Evolutionary conservation across 1,139 yeast genomes (phyloP), one percentile per base, ranked within the genome.

Genomic region (Geotrichum candidum): DNA sequence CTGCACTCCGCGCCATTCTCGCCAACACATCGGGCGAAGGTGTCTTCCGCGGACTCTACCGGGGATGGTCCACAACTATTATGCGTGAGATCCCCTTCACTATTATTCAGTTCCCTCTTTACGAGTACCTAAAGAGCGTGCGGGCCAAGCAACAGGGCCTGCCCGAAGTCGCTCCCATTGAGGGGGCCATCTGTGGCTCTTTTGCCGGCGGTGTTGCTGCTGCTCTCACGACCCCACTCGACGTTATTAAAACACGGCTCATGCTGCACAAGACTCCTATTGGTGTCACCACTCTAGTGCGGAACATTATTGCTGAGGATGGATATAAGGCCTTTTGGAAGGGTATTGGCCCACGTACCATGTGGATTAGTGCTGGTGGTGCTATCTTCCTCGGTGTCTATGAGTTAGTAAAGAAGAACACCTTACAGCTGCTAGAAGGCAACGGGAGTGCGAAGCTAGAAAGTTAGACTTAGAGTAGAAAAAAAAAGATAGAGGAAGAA

Each of bases 291-390:
- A 68, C 73, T 5, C 62, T 70, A 46, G 67, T 68, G 3, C 68
- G 68, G 33, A 72, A 69, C 6, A 79, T 91, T 61, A 73, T 81
- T 22, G 73, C 72, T 45, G 90, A 87, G 60, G 96, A 89, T 69
- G 96, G 96, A 0, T 74, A 77, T 57, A 67, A 72, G 9, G 91
- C 88, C 0, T 90, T 94, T 66, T 82, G 84, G 72, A 83, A 82
- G 59, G 99, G 99, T 4, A 81, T 92, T 51, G 97, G 96, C 0
- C 98, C 99, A 1, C 80, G 99, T 72, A 91, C 97, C 0, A 82
- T 89, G 84, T 94, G 99, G 99, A 94, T 94, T 64, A 87, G 96
- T 77, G 95, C 96, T 3, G 99, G 99, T 22, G 99, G 99, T 23
- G 97, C 98, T 38, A 90, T 95, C 48, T 94, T 95, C 77, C 79